Evolutionary conservation across 441 rosid species (phyloP).

Genomic region (Gossypium schwendimanii): DNA sequence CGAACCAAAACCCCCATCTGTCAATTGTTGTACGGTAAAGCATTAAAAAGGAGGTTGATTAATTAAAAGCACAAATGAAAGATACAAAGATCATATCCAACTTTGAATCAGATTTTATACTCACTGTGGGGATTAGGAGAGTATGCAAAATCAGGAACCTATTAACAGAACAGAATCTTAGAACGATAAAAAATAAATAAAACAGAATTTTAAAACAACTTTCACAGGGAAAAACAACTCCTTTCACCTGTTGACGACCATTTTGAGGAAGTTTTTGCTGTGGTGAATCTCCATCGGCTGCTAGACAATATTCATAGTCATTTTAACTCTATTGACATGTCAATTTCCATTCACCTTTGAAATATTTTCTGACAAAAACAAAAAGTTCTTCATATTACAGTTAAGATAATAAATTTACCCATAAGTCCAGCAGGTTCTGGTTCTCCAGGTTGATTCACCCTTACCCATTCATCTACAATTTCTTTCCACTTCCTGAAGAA

Average conservation of each 20-base stretch:
- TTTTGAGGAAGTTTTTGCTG: slow-evolving; percentile 58
- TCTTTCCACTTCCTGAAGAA: slow-evolving; percentile 85
- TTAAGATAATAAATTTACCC: slow-evolving; percentile 37
- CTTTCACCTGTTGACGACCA: slow-evolving; percentile 71
- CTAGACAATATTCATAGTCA: slow-evolving; percentile 19
- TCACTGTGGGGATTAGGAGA: slow-evolving; percentile 15
- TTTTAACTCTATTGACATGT: not conserved
- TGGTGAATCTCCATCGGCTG: slow-evolving; percentile 87
- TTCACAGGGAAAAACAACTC: slow-evolving; percentile 11
- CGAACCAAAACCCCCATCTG: slow-evolving; percentile 82
- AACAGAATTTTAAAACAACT: slow-evolving; percentile 1
- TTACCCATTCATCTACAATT: slow-evolving; percentile 94
- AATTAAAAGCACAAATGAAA: slow-evolving; percentile 9
- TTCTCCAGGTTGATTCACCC: slow-evolving; percentile 69
- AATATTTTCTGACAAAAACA: slow-evolving; percentile 17
- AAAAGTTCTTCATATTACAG: not conserved
- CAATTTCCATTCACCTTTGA: slow-evolving; percentile 13
- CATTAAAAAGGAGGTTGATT: slow-evolving; percentile 8
- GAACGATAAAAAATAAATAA: not conserved
- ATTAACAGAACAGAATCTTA: slow-evolving; percentile 8
- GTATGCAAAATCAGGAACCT: slow-evolving; percentile 13
- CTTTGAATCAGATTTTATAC: slow-evolving; percentile 39
- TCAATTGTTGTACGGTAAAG: not conserved
- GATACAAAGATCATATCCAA: slow-evolving; percentile 21
- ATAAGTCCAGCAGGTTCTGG: slow-evolving; percentile 59